Evolutionary conservation across 2,329 filamentous ascomycete species (phyloP).

Genomic region (Metarhizium anisopliae): DNA sequence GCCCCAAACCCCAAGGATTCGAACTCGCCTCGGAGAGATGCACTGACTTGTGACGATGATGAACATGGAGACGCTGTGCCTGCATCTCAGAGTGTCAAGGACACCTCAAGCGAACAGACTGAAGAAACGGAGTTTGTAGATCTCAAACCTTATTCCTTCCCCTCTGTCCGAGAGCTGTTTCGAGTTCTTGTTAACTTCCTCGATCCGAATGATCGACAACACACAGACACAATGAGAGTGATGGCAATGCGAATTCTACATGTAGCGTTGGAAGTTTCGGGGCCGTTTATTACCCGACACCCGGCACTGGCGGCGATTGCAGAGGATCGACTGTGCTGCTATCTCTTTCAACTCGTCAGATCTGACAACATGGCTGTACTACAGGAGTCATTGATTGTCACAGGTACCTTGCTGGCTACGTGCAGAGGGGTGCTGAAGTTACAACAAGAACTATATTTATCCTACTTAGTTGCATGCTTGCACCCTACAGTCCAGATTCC

Average conservation of each 20-base stretch:
- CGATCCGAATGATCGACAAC: conserved; percentile 84
- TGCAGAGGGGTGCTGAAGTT: conserved; percentile 86
- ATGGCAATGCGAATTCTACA: conserved; percentile 98
- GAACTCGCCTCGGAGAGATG: not conserved
- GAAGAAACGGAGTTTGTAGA: conserved; percentile 40
- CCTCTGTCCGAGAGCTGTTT: conserved; percentile 90
- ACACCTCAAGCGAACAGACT: conserved; percentile 20
- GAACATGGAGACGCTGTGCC: conserved; percentile 3
- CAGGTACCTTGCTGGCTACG: conserved; percentile 82
- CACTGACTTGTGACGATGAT: not conserved
- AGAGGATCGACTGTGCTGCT: conserved; percentile 85
- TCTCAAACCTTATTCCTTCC: conserved; percentile 83
- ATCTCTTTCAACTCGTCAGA: conserved; percentile 90
- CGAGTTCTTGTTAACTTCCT: conserved; percentile 87
- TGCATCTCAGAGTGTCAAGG: not conserved
- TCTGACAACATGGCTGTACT: conserved; percentile 95
- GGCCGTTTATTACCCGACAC: conserved; percentile 88
- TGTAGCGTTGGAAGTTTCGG: conserved; percentile 91
- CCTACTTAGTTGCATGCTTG: conserved; percentile 87
- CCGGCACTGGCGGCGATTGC: conserved; percentile 80
- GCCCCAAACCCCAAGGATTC: conserved; percentile 4
- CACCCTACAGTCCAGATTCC: conserved; percentile 94
- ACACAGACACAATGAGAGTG: conserved; percentile 90
- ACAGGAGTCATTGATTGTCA: conserved; percentile 85
- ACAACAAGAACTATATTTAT: conserved; percentile 92